Evolutionary conservation across 495 filamentous ascomycete species (phyloP), one percentile per base, ranked within the genome.

Genomic region (Podospora australis): DNA sequence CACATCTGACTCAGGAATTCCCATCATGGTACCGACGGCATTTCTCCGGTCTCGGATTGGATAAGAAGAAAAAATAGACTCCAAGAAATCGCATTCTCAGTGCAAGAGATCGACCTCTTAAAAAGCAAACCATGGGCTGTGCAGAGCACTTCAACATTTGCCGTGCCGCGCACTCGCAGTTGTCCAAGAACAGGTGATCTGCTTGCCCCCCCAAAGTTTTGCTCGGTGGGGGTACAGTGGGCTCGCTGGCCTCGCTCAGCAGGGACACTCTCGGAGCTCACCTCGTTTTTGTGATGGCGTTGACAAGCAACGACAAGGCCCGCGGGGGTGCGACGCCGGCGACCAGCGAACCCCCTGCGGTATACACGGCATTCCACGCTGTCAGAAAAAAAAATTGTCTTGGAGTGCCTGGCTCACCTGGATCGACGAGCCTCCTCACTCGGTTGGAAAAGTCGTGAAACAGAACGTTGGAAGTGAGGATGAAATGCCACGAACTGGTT

Each of bases 101-200:
- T 11, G n/a, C 24, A 20, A 45, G 2, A 30, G 16, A 38, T 14
- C 16, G n/a, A 10, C 14, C 4, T 8, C 19, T 10, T n/a, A 8
- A 39, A 41, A 4, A 10, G 11, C 16, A 10, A 34, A 49, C 24
- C 17, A 49, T 25, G 23, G 38, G 38, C 35, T 41, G 23, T 20
- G 6, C 14, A 7, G 4, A 43, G 21, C 17, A n/a, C 39, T 11
- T n/a, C 5, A 49, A 1, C 24, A 13, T 34, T 14, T 25, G 24
- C 25, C 34, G 47, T 24, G 47, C 47, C 39, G 17, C 20, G 14
- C 24, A 21, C 47, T 5, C 47, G 38, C 47, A 49, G 36, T 43
- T 11, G 24, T 22, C 14, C 47, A 21, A 49, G 19, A 49, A 32
- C 47, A 43, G 38, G 38, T 49, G 47, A 49, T 43, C 23, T 28